Percentiles rank a stretch among this genome's conserved stretches.
phyloP scores from a whole-genome alignment of 2,329 filamentous ascomycete genomes.

The Fusarium sp. region DNA sequence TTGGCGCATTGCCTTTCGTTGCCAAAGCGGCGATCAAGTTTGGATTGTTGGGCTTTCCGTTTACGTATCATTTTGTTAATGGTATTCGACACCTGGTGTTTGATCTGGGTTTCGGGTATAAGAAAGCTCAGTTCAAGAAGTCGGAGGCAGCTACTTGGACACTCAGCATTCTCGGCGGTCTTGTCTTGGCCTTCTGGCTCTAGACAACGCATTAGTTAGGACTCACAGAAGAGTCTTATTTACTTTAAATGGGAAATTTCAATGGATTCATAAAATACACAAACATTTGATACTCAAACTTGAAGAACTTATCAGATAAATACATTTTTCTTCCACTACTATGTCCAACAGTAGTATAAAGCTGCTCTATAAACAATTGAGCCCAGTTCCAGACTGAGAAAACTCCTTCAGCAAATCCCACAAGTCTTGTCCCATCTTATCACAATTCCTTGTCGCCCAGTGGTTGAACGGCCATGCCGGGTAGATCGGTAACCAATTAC shows the following conservation, averaged over 20 bases:
- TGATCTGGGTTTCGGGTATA: slow-evolving; percentile 25
- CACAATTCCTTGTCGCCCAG: not conserved
- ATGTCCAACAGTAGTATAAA: not conserved
- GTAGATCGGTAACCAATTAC: not conserved
- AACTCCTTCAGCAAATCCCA: not conserved
- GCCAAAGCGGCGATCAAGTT: slow-evolving; percentile 14
- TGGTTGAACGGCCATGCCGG: not conserved
- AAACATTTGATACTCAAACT: not conserved
- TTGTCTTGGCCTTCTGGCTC: slow-evolving; percentile 11
- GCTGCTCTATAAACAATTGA: not conserved
- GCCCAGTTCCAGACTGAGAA: slow-evolving; percentile 1
- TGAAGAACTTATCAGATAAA: not conserved
- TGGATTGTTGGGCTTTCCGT: slow-evolving; percentile 19
- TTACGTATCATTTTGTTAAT: slow-evolving; percentile 26
- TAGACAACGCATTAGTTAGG: not conserved
- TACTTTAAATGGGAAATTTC: too few relatives aligned
- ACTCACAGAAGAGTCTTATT: not conserved
- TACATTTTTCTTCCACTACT: not conserved
- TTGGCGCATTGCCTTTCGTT: slow-evolving; percentile 10
- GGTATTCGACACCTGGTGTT: slow-evolving; percentile 26
- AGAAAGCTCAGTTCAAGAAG: slow-evolving; percentile 17
- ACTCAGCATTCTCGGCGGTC: slow-evolving; percentile 6
- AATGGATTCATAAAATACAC: too few relatives aligned
- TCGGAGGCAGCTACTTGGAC: slow-evolving; percentile 24
- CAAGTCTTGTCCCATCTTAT: not conserved